Evolutionary conservation across 2,329 filamentous ascomycete species (phyloP).

Genomic region (Colletotrichum cordylinicola): DNA sequence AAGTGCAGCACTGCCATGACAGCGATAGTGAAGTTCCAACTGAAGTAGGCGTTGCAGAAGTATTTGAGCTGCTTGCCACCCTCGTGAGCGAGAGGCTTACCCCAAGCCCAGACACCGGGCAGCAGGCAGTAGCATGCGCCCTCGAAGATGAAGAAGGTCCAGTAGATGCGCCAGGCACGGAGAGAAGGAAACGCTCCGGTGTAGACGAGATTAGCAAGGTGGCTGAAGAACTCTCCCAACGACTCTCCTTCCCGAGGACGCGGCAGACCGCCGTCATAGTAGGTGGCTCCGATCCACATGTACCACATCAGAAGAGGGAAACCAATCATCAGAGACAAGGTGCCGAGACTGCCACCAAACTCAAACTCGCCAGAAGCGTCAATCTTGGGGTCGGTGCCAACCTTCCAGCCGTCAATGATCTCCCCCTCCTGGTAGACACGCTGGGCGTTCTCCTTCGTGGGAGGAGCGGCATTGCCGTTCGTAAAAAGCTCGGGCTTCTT

Average conservation of each 20-base stretch:
- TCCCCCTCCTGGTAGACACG: conserved; percentile 25
- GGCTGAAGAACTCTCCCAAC: conserved; percentile 67
- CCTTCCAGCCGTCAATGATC: conserved; percentile 62
- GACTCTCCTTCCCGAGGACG: conserved; percentile 65
- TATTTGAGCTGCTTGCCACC: conserved; percentile 88
- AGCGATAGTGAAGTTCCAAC: conserved; percentile 85
- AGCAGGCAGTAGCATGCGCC: conserved; percentile 82
- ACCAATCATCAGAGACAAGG: conserved; percentile 80
- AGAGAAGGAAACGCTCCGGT: conserved; percentile 83
- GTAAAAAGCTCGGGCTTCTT: neutral
- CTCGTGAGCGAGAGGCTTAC: conserved; percentile 84
- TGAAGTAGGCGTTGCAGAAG: conserved; percentile 90
- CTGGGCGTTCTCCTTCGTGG: neutral
- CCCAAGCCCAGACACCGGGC: conserved; percentile 86
- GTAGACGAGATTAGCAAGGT: conserved; percentile 73
- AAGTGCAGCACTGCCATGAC: conserved; percentile 77
- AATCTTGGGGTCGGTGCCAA: conserved; percentile 65
- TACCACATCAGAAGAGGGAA: conserved; percentile 94
- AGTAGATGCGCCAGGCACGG: conserved; percentile 92
- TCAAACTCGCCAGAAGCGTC: conserved; percentile 73
- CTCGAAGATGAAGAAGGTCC: conserved; percentile 89
- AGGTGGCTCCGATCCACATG: conserved; percentile 91
- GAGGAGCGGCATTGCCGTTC: neutral
- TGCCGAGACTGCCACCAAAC: conserved; percentile 80
- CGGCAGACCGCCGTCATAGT: conserved; percentile 83